Percentiles rank a stretch among this genome's conserved stretches.
Conservation (phyloP, 306 rosid species). For the Phaseolus lunatus region DNA sequence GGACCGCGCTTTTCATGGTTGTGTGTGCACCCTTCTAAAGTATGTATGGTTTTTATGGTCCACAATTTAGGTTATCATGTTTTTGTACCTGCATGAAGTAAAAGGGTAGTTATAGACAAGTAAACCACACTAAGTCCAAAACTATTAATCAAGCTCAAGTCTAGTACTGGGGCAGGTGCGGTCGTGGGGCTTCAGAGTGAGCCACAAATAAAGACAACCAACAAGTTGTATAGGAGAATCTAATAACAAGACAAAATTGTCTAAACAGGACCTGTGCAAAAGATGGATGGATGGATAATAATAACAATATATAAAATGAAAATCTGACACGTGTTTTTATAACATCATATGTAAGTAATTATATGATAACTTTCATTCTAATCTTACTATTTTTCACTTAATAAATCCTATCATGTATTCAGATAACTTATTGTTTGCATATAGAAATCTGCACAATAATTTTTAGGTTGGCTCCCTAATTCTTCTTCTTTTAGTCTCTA, state of each 20-base stretch:
- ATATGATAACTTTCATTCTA: background rate
- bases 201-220: background rate
- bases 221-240: conserved; percentile 4
- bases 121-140: conserved; percentile 3
- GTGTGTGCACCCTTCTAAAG: background rate
- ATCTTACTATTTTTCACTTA: background rate
- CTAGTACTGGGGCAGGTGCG: conserved; percentile 13
- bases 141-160: conserved; percentile 24
- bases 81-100: conserved; percentile 10
- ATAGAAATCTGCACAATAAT: background rate
- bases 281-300: background rate
- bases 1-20: conserved; percentile 35
- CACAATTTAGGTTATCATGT: background rate
- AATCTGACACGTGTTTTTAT: background rate
- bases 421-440: background rate
- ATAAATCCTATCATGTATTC: background rate
- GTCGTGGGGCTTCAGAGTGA: conserved; percentile 24
- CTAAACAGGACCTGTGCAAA: background rate
- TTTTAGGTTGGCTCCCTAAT: background rate
- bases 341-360: background rate
- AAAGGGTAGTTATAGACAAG: background rate
- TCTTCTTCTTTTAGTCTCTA: background rate
- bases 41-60: conserved; percentile 2
- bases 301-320: background rate
- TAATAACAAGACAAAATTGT: background rate